Conservation (phyloP, 441 rosid species). For the Croton laevigatus region DNA sequence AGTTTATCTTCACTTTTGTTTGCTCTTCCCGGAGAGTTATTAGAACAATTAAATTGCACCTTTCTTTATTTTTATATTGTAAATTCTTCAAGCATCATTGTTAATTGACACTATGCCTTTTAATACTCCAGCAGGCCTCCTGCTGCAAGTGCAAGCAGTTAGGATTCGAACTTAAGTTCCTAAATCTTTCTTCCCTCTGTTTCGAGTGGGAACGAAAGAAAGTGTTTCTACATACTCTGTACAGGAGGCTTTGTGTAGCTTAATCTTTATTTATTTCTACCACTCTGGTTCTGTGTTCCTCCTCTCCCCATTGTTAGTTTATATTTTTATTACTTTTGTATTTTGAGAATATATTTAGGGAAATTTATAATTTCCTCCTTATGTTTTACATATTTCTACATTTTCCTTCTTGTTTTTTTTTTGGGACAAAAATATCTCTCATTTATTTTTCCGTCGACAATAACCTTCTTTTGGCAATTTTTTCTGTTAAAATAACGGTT, state of each 20-base stretch:
- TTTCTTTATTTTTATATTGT: slow-evolving; percentile 20
- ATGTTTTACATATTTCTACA: too few relatives aligned
- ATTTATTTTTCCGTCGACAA: too few relatives aligned
- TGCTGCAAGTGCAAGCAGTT: background rate
- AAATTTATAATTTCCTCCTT: too few relatives aligned
- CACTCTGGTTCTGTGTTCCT: background rate
- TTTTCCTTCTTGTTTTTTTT: too few relatives aligned
- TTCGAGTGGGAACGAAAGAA: background rate
- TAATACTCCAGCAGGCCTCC: background rate
- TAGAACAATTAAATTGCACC: background rate
- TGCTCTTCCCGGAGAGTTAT: slow-evolving; percentile 11
- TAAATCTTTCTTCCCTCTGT: background rate
- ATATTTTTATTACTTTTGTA: background rate
- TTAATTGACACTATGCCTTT: too few relatives aligned
- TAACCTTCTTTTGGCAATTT: too few relatives aligned
- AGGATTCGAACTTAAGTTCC: background rate
- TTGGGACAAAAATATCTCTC: too few relatives aligned
- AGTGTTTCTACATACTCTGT: background rate
- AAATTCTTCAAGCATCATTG: slow-evolving; percentile 8
- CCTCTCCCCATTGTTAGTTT: too few relatives aligned
- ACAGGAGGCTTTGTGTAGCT: background rate
- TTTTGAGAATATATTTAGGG: too few relatives aligned
- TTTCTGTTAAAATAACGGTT: too few relatives aligned
- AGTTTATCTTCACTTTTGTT: slow-evolving; percentile 7
- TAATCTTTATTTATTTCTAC: background rate